Conservation (phyloP, 495 filamentous ascomycete genomes). For the Cryomyces minteri region DNA sequence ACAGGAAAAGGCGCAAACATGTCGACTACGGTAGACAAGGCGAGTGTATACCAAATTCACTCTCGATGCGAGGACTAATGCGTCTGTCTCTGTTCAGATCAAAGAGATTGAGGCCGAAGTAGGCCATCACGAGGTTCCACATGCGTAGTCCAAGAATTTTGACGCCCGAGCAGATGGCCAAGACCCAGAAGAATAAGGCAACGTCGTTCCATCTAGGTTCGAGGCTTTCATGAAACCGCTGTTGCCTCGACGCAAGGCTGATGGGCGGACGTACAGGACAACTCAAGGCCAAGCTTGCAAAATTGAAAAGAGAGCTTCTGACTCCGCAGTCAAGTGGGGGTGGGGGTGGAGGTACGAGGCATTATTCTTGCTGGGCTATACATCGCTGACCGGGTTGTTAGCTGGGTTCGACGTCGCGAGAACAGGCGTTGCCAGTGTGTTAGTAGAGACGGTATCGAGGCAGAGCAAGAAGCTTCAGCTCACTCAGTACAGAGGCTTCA, state of each 20-base stretch:
- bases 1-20: conserved; percentile 30
- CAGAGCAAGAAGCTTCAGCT: not conserved
- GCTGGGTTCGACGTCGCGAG: conserved; percentile 95
- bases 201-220: conserved; percentile 66
- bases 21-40: conserved; percentile 95
- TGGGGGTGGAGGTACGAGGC: conserved; percentile 49
- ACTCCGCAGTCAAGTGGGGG: conserved; percentile 69
- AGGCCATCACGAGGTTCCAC: conserved; percentile 8
- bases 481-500: conserved; percentile 26
- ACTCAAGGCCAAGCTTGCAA: conserved; percentile 95
- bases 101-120: conserved; percentile 92
- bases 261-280: conserved; percentile 39
- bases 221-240: conserved; percentile 8
- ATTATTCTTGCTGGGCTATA: not conserved
- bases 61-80: not conserved
- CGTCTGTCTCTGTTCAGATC: conserved; percentile 41
- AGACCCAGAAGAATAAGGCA: conserved; percentile 95
- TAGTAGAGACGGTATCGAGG: conserved; percentile 28
- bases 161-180: conserved; percentile 49
- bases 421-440: conserved; percentile 92
- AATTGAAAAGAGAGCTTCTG: conserved; percentile 87
- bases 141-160: conserved; percentile 4
- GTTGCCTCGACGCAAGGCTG: conserved; percentile 8
- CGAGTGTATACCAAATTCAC: conserved; percentile 21
- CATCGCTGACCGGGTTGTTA: conserved; percentile 10